A percentile compares a stretch with the other conserved stretches of the same genome.
Evolutionary conservation across 805 yeast species (phyloP).

Genomic region (Lachancea fermentati): DNA sequence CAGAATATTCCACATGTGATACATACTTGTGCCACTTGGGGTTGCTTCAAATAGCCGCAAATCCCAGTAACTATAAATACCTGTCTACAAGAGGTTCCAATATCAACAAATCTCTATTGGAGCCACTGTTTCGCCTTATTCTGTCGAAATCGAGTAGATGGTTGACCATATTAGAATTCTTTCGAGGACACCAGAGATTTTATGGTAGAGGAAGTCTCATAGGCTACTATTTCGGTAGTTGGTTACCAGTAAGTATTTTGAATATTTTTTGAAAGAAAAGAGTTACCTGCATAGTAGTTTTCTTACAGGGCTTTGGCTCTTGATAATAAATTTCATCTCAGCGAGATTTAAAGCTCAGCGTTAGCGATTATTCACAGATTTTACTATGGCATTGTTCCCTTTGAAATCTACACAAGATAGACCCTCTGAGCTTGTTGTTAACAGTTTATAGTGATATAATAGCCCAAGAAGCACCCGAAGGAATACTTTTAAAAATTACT

Average conservation of each 20-base stretch:
- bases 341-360: too few species aligned
- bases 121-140: slow-evolving; percentile 26
- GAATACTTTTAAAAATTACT: too few species aligned
- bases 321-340: too few species aligned
- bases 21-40: slow-evolving; percentile 26
- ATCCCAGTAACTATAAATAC: slow-evolving; percentile 30
- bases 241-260: slow-evolving; percentile 6
- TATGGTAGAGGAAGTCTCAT: slow-evolving; percentile 11
- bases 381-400: too few species aligned
- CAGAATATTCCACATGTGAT: slow-evolving; percentile 11
- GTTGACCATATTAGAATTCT: slow-evolving; percentile 6
- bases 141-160: slow-evolving; percentile 11
- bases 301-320: too few species aligned
- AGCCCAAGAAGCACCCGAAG: too few species aligned
- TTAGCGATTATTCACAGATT: too few species aligned
- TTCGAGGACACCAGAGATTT: slow-evolving; percentile 7
- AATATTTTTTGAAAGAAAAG: slow-evolving; percentile 1
- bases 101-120: slow-evolving; percentile 19
- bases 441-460: too few species aligned
- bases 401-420: too few species aligned
- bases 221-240: slow-evolving; percentile 9
- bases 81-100: slow-evolving; percentile 22
- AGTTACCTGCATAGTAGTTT: too few species aligned
- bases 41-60: slow-evolving; percentile 27
- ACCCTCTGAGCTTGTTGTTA: too few species aligned